A percentile compares a stretch with the other conserved stretches of the same genome.
These are phyloP conservation scores for Hymenoscyphus fraxineus DNA, from an alignment of 2,329 filamentous ascomycete species.

Conservation along the genomic window DNA sequence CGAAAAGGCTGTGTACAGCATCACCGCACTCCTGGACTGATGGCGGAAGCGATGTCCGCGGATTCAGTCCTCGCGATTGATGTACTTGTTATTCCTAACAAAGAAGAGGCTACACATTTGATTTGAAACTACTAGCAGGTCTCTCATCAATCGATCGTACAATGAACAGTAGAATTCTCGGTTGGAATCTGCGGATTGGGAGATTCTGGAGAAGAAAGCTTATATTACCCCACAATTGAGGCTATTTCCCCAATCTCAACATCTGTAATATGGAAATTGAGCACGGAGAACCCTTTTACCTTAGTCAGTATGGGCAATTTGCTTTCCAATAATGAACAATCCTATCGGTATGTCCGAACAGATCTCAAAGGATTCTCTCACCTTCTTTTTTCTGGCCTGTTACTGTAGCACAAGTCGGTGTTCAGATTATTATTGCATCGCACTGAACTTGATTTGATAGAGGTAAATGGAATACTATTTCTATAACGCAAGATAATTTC, in stretches of 20 bases:
- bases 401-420: too few species aligned
- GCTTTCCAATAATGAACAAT: too few species aligned
- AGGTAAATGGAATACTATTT: too few species aligned
- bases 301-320: too few species aligned
- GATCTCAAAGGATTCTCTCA: too few species aligned
- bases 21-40: constrained; percentile 34
- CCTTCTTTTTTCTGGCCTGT: too few species aligned
- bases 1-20: constrained; percentile 22
- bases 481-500: too few species aligned
- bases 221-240: constrained; percentile 6
- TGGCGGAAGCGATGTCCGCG: constrained; percentile 34
- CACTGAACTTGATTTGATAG: too few species aligned
- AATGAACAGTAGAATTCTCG: constrained; percentile 33
- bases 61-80: constrained; percentile 41
- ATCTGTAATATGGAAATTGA: not conserved
- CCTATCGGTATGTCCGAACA: too few species aligned
- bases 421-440: too few species aligned
- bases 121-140: constrained; percentile 35
- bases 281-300: too few species aligned
- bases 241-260: constrained; percentile 4
- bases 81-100: constrained; percentile 40
- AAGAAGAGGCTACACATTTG: constrained; percentile 4
- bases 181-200: constrained; percentile 13
- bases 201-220: constrained; percentile 13
- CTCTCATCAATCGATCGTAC: constrained; percentile 38